These are phyloP conservation scores for Sugiyamaella mastotermitis DNA, from an alignment of 805 yeast species.

Conservation along the genomic window DNA sequence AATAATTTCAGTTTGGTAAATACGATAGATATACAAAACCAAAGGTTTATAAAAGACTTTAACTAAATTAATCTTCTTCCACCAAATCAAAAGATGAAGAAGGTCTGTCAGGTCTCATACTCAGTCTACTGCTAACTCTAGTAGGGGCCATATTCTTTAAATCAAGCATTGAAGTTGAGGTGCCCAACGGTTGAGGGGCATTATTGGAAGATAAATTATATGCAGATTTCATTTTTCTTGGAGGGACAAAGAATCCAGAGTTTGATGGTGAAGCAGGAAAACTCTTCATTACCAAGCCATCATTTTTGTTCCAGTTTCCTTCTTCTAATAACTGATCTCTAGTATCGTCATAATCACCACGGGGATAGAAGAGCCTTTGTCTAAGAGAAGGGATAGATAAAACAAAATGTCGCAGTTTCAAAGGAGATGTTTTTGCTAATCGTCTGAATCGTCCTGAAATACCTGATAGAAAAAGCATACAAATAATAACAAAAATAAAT, in stretches of 20 bases:
- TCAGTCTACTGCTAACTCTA: constrained; percentile 16
- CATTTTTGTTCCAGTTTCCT: constrained; percentile 3
- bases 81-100: constrained; percentile 8
- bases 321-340: constrained; percentile 16
- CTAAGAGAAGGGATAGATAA: background rate
- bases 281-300: constrained; percentile 6
- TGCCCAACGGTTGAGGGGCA: constrained; percentile 9
- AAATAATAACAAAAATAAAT: background rate
- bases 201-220: background rate
- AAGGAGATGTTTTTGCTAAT: background rate
- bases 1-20: too few species aligned
- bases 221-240: constrained; percentile 7
- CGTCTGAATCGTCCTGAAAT: background rate
- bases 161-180: constrained; percentile 21
- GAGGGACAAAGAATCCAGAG: constrained; percentile 3
- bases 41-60: too few species aligned
- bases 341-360: constrained; percentile 6
- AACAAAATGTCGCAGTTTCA: background rate
- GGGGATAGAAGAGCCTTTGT: background rate
- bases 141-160: constrained; percentile 15
- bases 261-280: constrained; percentile 8
- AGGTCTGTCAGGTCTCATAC: constrained; percentile 13
- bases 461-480: background rate
- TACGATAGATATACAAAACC: too few species aligned
- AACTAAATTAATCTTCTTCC: constrained; percentile 1